These are phyloP conservation scores for Debaryomycetaceae sp. DNA, from an alignment of 1,139 yeast species.

Conservation along the genomic window DNA sequence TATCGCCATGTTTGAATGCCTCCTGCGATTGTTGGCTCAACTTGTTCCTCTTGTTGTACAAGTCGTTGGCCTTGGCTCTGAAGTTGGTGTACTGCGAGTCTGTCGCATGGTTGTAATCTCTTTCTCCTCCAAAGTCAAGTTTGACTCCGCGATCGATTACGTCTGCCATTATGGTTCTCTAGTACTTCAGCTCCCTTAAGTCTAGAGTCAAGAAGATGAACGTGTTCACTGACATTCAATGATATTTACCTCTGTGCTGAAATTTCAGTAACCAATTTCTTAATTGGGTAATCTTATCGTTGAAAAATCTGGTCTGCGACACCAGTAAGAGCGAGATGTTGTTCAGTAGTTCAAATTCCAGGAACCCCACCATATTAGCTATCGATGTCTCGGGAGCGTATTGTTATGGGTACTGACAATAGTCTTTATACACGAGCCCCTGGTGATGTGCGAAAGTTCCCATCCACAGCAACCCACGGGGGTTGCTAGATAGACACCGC, in stretches of 20 bases:
- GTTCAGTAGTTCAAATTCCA: background rate
- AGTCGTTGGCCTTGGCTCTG: conserved; percentile 66
- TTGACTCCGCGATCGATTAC: conserved; percentile 35
- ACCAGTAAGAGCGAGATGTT: background rate
- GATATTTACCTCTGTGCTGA: background rate
- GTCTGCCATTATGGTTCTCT: conserved; percentile 13
- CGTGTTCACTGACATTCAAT: no score
- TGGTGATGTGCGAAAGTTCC: no score
- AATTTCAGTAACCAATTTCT: background rate
- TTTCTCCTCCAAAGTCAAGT: conserved; percentile 27
- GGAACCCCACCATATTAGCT: background rate
- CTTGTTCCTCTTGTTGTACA: conserved; percentile 54
- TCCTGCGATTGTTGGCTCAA: conserved; percentile 67
- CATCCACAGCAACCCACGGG: no score
- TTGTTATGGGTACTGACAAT: no score
- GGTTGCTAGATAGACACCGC: no score
- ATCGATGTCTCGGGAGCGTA: no score
- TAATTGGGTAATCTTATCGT: background rate
- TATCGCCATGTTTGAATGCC: conserved; percentile 75
- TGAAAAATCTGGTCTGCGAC: background rate
- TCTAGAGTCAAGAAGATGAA: no score
- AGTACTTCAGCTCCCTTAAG: no score
- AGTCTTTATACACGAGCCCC: no score
- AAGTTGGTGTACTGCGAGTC: conserved; percentile 63
- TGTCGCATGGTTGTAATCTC: conserved; percentile 71